phyloP scores from a whole-genome alignment of 2,329 filamentous ascomycete genomes.

The Colletotrichum sp. region DNA sequence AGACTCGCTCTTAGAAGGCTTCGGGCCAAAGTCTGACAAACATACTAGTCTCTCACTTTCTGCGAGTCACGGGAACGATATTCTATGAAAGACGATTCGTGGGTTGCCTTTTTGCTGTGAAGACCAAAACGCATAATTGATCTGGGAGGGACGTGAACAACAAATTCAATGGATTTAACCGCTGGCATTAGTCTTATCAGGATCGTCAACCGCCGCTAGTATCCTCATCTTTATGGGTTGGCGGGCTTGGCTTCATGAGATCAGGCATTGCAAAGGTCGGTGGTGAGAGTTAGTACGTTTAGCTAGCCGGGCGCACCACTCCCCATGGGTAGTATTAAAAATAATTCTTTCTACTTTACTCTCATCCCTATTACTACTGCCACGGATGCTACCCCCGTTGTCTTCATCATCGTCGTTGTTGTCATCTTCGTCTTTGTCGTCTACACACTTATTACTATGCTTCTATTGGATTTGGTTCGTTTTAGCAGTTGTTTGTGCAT shows the following conservation, averaged over 20 bases:
- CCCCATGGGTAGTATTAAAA: too few relatives aligned
- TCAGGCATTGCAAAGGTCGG: not conserved
- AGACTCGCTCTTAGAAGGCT: not conserved
- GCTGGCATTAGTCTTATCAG: not conserved
- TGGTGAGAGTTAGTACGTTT: not conserved
- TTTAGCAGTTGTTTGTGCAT: not conserved
- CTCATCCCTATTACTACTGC: too few relatives aligned
- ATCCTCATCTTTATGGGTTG: rapidly evolving
- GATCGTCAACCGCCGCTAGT: not conserved
- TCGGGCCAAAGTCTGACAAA: not conserved
- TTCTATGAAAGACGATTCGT: not conserved
- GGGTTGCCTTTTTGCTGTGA: not conserved
- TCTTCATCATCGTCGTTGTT: too few relatives aligned
- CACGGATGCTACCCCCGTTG: too few relatives aligned
- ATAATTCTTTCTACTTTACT: too few relatives aligned
- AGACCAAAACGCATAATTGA: not conserved
- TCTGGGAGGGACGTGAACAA: not conserved
- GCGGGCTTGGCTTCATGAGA: not conserved
- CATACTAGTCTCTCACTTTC: not conserved
- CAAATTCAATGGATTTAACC: not conserved
- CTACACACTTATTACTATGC: too few relatives aligned
- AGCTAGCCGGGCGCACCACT: too few relatives aligned
- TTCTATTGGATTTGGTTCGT: not conserved
- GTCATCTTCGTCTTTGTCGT: too few relatives aligned
- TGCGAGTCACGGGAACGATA: not conserved